A percentile compares a stretch with the other conserved stretches of the same genome.
Evolutionary conservation across 2,329 filamentous ascomycete genomes (phyloP).

Genomic region (Daldinia sp.): DNA sequence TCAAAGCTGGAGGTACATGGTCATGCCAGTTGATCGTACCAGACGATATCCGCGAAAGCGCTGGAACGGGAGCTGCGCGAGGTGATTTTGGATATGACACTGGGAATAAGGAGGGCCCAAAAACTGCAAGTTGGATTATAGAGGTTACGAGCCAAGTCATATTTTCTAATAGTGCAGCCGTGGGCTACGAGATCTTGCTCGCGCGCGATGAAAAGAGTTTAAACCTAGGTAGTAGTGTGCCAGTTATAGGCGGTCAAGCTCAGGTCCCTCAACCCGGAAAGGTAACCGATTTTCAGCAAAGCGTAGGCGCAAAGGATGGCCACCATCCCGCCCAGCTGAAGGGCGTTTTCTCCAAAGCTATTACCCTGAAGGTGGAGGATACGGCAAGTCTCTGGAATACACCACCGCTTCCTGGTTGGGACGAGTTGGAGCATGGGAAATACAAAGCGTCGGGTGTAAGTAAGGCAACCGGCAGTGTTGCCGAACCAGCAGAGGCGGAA

Average conservation of each 20-base stretch:
- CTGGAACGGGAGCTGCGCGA: conserved; percentile 60
- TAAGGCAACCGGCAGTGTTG: conserved; percentile 39
- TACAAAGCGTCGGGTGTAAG: conserved; percentile 46
- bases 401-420: conserved; percentile 80
- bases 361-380: conserved; percentile 85
- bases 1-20: conserved; percentile 94
- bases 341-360: conserved; percentile 86
- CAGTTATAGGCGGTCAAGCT: conserved; percentile 60
- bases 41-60: conserved; percentile 77
- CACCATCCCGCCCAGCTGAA: conserved; percentile 73
- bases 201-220: conserved; percentile 88
- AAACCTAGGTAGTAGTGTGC: conserved; percentile 67
- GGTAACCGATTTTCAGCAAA: conserved; percentile 80
- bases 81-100: conserved; percentile 62
- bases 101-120: conserved; percentile 69
- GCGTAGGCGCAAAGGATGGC: conserved; percentile 66
- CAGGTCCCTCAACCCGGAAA: conserved; percentile 74
- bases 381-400: conserved; percentile 93
- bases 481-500: conserved; percentile 42
- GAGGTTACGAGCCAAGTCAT: conserved; percentile 94
- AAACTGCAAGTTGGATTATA: conserved; percentile 76
- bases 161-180: conserved; percentile 88
- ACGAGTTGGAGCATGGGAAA: conserved; percentile 55
- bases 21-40: conserved; percentile 83
- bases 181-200: conserved; percentile 88